Evolutionary conservation across 176 grass and related monocot species (phyloP).

Genomic region (Oryza nivara): DNA sequence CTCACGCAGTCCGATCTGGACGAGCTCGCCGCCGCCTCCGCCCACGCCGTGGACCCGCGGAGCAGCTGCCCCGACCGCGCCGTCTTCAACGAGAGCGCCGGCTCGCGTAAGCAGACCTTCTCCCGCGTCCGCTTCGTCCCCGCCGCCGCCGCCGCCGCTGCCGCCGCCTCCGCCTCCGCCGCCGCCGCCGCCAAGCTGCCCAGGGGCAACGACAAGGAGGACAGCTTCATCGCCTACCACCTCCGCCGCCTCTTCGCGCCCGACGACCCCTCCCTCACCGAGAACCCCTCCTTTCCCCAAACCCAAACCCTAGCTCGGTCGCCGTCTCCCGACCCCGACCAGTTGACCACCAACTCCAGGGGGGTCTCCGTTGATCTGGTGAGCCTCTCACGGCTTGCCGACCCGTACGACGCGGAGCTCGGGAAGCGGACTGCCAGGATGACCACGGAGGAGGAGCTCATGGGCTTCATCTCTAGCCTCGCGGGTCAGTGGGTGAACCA

Average conservation of each 20-base stretch:
- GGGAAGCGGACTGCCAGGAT: constrained; percentile 56
- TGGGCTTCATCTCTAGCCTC: constrained; percentile 70
- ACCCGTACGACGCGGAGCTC: constrained; percentile 69
- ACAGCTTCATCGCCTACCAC: constrained; percentile 48
- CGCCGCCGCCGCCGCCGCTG: constrained; percentile 26
- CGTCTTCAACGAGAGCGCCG: constrained; percentile 96
- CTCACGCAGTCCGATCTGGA: constrained; percentile 72
- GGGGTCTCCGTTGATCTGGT: constrained; percentile 70
- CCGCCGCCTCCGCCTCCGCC: constrained; percentile 22
- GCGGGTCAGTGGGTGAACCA: constrained; percentile 65
- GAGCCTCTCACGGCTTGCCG: constrained; percentile 47
- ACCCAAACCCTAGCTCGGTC: constrained; percentile 54
- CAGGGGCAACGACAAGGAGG: constrained; percentile 6
- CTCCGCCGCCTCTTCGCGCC: constrained; percentile 60
- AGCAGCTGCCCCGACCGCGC: constrained; percentile 65
- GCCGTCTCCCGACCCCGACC: constrained; percentile 51
- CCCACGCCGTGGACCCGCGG: constrained; percentile 48
- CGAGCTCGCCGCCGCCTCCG: constrained; percentile 53
- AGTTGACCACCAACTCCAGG: constrained; percentile 62
- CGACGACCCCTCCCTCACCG: constrained; percentile 27
- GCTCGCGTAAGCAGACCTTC: constrained; percentile 90
- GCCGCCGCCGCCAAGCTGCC: constrained; percentile 21
- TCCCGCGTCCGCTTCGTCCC: constrained; percentile 69
- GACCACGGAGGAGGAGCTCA: constrained; percentile 56
- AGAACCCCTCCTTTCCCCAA: constrained; percentile 9